Base-by-base conservation (phyloP, 345 rosid genomes). In the Salix udensis region DNA sequence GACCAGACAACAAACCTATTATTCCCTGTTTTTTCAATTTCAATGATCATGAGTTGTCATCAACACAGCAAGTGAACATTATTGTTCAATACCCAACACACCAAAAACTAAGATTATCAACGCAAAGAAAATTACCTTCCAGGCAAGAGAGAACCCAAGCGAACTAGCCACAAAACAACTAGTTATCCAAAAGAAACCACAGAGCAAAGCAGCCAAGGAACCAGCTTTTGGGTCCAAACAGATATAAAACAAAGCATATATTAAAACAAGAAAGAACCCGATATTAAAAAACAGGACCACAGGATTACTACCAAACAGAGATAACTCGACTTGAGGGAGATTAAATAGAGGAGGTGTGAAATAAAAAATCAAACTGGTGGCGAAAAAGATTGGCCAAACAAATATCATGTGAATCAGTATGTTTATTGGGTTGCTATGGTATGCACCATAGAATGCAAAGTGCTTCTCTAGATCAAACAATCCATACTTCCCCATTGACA, bases 371-470 rank as follows among this genome's bases (percentile, higher is more conserved):
- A 90, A 78, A 69, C 85, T 68, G 64, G 88, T 77, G 30, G 90
- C 79, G 89, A 88, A 88, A 70, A 87, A 76, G 67, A 90, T 90
- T 9, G 94, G 92, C 92, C 91, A 90, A 37, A 90, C 94, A 36
- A 82, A 85, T 24, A 90, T 26, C 84, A 82, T 84, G 77, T 90
- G 94, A 24, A 90, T 77, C 62, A 68, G 26, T 42, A 90, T 40
- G 83, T 93, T 96, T 31, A 88, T 76, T 2, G 89, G 88, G 83
- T 93, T 96, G 74, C 87, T 87, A 82, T 96, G 98, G 55, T 96
- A 96, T 11, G 96, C 97, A 2, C 99, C 99, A 55, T 96, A 96
- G 91, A 86, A 93, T 28, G 99, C 94, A 77, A 91, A 93, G 73
- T 91, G 94, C 68, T 84, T 92, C 84, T 91, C 98, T 2, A 92